Evolutionary conservation across 2,329 filamentous ascomycete species (phyloP).

Genomic region (Epichloe sp.): DNA sequence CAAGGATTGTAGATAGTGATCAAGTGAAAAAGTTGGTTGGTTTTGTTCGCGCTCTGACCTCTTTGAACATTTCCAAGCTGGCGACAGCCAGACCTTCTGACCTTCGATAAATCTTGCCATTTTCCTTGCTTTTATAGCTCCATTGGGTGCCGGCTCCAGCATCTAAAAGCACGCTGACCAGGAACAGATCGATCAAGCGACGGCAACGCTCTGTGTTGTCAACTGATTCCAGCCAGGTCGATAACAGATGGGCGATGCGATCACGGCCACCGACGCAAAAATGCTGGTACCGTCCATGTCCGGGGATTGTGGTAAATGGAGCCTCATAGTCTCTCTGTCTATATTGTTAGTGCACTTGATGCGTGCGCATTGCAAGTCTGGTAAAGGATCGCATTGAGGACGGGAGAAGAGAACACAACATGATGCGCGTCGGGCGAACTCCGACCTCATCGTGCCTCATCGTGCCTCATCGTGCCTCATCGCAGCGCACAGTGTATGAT

Average conservation of each 20-base stretch:
- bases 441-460: background rate
- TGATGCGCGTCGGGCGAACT: background rate
- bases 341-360: background rate
- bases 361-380: background rate
- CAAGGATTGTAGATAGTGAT: background rate
- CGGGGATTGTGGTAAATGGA: conserved; percentile 53
- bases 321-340: conserved; percentile 40
- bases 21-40: background rate
- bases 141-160: conserved; percentile 82
- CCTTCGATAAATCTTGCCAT: conserved; percentile 66
- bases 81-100: conserved; percentile 79
- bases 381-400: background rate
- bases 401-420: background rate
- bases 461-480: background rate
- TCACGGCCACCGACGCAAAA: conserved; percentile 70
- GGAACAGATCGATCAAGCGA: conserved; percentile 63
- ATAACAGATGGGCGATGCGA: conserved; percentile 56
- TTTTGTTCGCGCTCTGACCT: conserved; percentile 21
- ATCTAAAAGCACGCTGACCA: conserved; percentile 69
- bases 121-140: conserved; percentile 87
- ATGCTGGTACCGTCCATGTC: conserved; percentile 78
- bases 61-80: conserved; percentile 83
- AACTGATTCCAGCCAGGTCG: conserved; percentile 53
- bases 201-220: conserved; percentile 64
- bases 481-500: background rate